Evolutionary conservation across 139 green algal species (phyloP).

Genomic region (Nannochloris sp.): DNA sequence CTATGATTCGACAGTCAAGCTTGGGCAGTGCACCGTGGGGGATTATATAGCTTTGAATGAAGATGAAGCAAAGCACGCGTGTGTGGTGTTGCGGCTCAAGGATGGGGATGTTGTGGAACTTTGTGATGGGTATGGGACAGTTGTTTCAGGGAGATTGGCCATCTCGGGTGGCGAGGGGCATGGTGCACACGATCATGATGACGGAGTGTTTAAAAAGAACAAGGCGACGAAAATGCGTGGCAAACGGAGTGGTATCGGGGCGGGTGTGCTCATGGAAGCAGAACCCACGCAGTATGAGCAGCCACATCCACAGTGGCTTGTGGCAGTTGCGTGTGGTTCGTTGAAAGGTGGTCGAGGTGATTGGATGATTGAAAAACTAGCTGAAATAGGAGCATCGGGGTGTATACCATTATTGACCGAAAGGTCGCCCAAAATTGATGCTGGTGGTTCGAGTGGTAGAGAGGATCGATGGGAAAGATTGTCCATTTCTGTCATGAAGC

Average conservation of each 20-base stretch:
- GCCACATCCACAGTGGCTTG: not conserved
- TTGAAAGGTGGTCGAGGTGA: conserved; percentile 77
- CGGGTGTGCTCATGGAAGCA: not conserved
- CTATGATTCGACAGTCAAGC: too few relatives aligned
- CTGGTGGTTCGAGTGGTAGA: conserved; percentile 9
- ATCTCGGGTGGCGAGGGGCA: not conserved
- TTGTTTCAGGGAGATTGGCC: conserved; percentile 17
- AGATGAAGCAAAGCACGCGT: conserved; percentile 46
- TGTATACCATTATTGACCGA: conserved; percentile 70
- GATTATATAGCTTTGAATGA: conserved; percentile 15
- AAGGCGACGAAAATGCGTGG: not conserved
- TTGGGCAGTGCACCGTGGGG: not conserved
- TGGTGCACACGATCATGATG: too few relatives aligned
- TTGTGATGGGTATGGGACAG: conserved; percentile 55
- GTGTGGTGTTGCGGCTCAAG: conserved; percentile 35
- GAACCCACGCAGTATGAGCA: not conserved
- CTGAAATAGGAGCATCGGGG: conserved; percentile 66
- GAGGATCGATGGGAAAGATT: conserved; percentile 57
- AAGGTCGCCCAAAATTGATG: conserved; percentile 33
- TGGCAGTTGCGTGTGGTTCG: conserved; percentile 44
- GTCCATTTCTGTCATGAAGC: conserved; percentile 73
- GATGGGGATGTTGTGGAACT: conserved; percentile 55
- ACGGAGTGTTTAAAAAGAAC: not conserved
- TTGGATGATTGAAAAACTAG: conserved; percentile 84
- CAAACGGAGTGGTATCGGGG: not conserved